Base-by-base conservation (phyloP, 2,329 filamentous ascomycete species). In the Coleophoma cylindrospora region DNA sequence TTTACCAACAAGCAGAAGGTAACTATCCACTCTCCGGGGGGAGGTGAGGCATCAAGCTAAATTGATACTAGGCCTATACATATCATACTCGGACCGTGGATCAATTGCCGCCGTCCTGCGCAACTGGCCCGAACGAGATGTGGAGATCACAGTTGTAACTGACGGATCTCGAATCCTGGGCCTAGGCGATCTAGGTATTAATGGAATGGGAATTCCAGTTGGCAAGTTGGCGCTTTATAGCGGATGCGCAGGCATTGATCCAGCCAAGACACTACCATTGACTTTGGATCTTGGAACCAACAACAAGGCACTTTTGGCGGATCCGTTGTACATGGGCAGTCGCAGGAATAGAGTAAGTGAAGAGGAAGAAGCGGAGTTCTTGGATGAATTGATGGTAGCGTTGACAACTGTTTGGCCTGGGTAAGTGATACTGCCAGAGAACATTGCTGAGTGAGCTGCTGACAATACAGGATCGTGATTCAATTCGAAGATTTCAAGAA, bases 221-320 rank as follows among this genome's bases (percentile, higher is more conserved):
- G 90, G 90, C 14, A 95, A 96, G 65, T 73, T 95, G 32, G 84
- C 85, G 11, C 75, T 95, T 37, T 90, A 89, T 36, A 94, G 90
- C 0, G 72, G 92, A 0, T 95, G 90, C 66, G 90, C 87, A n/a
- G 91, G 90, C 14, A 81, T 95, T 11, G 86, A 92, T 63, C 89
- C 89, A 0, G 82, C 84, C 36, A 75, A 86, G n/a, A 87, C 87
- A 9, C 71, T 95, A 0, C 89, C 89, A 0, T 87, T 95, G 0
- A 86, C 91, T 0, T 70, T 96, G 2, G 90, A 96, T 65, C 89
- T 89, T 52, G 91, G 91, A 2, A 95, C 90, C 2, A 79, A 95
- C 67, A 95, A 95, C 56, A 71, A 89, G 52, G 71, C 79, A 0
- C 74, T 94, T 1, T 76, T 92, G 0, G 74, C 84, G 1, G 89